These are phyloP conservation scores for Solanum corneliomulleri DNA, from an alignment of 257 asterid species.

Conservation along the genomic window DNA sequence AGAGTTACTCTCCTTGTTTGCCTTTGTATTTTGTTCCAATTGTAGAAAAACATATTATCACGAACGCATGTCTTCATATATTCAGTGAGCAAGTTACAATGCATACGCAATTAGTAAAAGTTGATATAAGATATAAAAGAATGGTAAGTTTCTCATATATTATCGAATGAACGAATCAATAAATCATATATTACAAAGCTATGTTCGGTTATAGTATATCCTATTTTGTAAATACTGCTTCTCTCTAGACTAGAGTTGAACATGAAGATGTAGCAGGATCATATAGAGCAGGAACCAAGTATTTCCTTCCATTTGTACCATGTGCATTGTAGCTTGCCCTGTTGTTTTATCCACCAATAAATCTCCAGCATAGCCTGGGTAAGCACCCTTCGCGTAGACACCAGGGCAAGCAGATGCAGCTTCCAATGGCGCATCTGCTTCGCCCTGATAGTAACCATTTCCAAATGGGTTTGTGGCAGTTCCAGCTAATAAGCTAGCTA, in stretches of 20 bases:
- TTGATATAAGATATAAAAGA: neutral
- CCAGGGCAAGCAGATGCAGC: conserved; percentile 59
- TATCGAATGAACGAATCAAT: neutral
- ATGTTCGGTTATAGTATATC: neutral
- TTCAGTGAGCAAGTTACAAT: neutral
- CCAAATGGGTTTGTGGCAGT: conserved; percentile 50
- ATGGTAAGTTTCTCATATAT: neutral
- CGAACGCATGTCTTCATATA: neutral
- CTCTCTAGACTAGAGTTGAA: conserved; percentile 33
- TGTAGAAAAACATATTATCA: neutral
- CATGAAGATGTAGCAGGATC: conserved; percentile 40
- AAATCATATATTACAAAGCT: neutral
- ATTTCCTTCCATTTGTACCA: conserved; percentile 31
- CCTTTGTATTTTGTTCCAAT: too few species aligned
- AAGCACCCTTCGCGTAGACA: conserved; percentile 38
- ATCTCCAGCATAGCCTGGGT: conserved; percentile 52
- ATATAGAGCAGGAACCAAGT: conserved; percentile 36
- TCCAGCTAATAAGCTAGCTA: conserved; percentile 45
- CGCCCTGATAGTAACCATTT: conserved; percentile 44
- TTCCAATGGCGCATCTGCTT: conserved; percentile 41
- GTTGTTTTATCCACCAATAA: conserved; percentile 36
- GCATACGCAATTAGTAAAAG: neutral
- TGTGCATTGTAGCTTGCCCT: conserved; percentile 54
- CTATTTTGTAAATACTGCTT: neutral
- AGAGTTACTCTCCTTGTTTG: neutral